These are phyloP conservation scores for Curvularia sp. DNA, from an alignment of 2,329 filamentous ascomycete species.

Conservation along the genomic window DNA sequence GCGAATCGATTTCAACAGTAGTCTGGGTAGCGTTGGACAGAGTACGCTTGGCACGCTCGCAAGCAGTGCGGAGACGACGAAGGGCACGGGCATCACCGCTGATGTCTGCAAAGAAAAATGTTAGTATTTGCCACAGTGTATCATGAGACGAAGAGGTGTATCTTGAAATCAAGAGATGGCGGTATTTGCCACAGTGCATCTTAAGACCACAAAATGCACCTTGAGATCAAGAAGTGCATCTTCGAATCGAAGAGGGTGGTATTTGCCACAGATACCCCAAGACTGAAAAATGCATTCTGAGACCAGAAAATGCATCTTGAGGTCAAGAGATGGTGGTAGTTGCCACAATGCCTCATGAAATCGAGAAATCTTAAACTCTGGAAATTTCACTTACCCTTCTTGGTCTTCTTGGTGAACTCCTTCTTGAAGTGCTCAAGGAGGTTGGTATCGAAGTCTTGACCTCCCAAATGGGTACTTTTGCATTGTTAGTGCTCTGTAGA, in stretches of 20 bases:
- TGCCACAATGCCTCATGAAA: too few relatives aligned
- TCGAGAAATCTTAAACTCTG: too few relatives aligned
- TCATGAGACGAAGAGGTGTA: background rate
- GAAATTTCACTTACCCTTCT: constrained; percentile 24
- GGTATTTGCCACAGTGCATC: too few relatives aligned
- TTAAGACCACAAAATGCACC: too few relatives aligned
- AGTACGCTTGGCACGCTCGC: constrained; percentile 99
- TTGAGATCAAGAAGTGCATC: too few relatives aligned
- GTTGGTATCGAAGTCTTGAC: constrained; percentile 95
- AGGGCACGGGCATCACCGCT: constrained; percentile 88
- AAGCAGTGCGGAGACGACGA: constrained; percentile 93
- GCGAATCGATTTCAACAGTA: constrained; percentile 97
- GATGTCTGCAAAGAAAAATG: constrained; percentile 51
- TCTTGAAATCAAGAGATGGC: too few relatives aligned
- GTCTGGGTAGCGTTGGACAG: constrained; percentile 97
- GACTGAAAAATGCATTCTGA: background rate
- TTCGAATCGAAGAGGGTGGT: background rate
- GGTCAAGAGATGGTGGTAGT: too few relatives aligned
- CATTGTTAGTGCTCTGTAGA: background rate
- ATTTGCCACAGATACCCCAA: background rate
- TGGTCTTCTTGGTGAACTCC: constrained; percentile 82
- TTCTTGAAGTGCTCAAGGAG: constrained; percentile 96
- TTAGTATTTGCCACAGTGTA: background rate
- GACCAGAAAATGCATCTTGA: too few relatives aligned
- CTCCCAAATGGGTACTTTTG: constrained; percentile 79